A percentile compares a stretch with the other conserved stretches of the same genome.
Conservation (phyloP, 768 basidiomycete genomes). For the Macrolepiota dolichaula region DNA sequence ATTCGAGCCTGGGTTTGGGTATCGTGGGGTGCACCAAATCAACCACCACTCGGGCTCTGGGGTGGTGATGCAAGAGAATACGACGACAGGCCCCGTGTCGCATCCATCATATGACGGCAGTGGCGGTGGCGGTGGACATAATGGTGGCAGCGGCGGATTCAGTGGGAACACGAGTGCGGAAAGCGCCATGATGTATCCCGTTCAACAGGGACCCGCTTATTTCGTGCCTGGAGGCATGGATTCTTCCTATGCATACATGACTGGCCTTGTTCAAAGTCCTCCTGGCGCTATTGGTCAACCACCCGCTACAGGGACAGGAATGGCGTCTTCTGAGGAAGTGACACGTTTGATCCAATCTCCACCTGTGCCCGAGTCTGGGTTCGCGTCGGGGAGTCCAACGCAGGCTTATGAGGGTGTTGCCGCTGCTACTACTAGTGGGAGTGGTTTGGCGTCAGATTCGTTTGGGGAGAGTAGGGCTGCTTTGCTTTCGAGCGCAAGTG, state of each 20-base stretch:
- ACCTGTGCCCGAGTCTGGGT: background rate
- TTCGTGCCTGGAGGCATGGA: background rate
- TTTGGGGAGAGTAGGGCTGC: background rate
- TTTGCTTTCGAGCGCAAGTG: background rate
- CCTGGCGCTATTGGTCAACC: conserved; percentile 12
- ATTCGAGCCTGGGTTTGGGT: conserved; percentile 13
- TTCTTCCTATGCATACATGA: background rate
- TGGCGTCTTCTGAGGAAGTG: conserved; percentile 13
- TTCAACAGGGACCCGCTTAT: background rate
- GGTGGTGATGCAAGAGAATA: conserved; percentile 7
- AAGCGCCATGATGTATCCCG: conserved; percentile 15
- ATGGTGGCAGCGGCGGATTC: conserved; percentile 12
- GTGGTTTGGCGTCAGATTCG: background rate
- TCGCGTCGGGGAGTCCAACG: background rate
- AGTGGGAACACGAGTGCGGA: conserved; percentile 21
- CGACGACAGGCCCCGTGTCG: conserved; percentile 7
- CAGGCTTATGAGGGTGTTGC: background rate
- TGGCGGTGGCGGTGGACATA: conserved; percentile 15
- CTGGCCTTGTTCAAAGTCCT: background rate
- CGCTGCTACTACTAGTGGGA: background rate
- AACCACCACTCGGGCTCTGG: background rate
- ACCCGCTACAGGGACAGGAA: conserved; percentile 9
- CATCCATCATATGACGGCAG: conserved; percentile 4
- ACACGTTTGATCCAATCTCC: background rate
- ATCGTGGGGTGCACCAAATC: background rate